A percentile compares a stretch with the other conserved stretches of the same genome.
Evolutionary conservation across 208 protist genomes (phyloP).

Genomic region (Borovskyia barvae): DNA sequence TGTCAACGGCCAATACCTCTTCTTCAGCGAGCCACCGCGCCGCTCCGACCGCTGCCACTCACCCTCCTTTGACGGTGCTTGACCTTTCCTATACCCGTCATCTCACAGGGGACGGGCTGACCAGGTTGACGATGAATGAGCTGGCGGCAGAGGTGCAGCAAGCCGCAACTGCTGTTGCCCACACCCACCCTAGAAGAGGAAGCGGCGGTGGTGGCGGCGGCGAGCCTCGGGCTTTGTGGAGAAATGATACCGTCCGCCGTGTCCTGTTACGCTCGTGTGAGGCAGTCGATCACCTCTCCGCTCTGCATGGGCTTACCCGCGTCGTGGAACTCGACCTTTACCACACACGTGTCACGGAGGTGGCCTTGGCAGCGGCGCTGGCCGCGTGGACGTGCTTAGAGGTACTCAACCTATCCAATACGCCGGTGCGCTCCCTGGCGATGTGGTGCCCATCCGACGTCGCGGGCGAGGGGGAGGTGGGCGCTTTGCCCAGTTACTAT

Average conservation of each 20-base stretch:
- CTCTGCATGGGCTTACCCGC: conserved; percentile 21
- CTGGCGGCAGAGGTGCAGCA: not conserved
- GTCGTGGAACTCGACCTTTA: conserved; percentile 57
- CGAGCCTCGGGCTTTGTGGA: not conserved
- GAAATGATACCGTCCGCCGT: not conserved
- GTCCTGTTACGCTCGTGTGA: conserved; percentile 47
- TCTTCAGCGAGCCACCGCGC: not conserved
- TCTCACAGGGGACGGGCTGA: conserved; percentile 1
- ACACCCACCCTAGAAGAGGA: too few relatives aligned
- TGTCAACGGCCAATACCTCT: not conserved
- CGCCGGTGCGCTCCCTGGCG: conserved; percentile 19
- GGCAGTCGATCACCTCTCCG: conserved; percentile 23
- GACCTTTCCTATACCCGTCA: conserved; percentile 4
- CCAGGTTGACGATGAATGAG: not conserved
- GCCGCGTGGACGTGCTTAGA: conserved; percentile 29
- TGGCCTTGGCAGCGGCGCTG: conserved; percentile 22
- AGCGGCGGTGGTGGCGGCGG: not conserved
- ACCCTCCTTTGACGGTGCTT: not conserved
- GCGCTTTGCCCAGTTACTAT: too few relatives aligned
- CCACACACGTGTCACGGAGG: conserved; percentile 46
- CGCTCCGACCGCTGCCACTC: too few relatives aligned
- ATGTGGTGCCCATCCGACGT: conserved; percentile 25
- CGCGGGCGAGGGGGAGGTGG: not conserved
- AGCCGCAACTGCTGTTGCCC: not conserved
- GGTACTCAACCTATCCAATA: conserved; percentile 37